phyloP scores from a whole-genome alignment of 2,329 filamentous ascomycete species.

The Colletotrichum echinochloae region DNA sequence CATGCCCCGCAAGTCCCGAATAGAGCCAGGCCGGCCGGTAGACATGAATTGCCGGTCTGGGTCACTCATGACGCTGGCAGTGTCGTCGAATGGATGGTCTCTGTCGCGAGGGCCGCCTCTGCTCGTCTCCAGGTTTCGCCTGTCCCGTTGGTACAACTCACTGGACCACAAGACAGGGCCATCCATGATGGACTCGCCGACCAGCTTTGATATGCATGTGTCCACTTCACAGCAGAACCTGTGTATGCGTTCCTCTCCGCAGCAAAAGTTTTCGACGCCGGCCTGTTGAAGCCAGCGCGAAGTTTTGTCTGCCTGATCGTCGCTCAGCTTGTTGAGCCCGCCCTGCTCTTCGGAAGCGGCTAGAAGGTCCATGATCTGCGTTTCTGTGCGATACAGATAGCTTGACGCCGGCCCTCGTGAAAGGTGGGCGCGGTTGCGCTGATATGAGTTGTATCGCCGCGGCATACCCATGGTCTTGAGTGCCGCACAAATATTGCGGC shows the following conservation, averaged over 20 bases:
- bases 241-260: conserved; percentile 94
- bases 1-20: conserved; percentile 68
- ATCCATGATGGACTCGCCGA: conserved; percentile 85
- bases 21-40: conserved; percentile 61
- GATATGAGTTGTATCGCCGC: conserved; percentile 65
- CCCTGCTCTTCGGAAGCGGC: conserved; percentile 86
- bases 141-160: conserved; percentile 85
- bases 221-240: conserved; percentile 92
- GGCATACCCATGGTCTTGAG: conserved; percentile 89
- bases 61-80: conserved; percentile 67
- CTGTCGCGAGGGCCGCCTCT: conserved; percentile 56
- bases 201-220: conserved; percentile 84
- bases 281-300: conserved; percentile 84
- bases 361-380: conserved; percentile 87
- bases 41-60: conserved; percentile 61
- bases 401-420: conserved; percentile 63
- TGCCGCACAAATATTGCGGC: conserved; percentile 85
- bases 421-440: conserved; percentile 61
- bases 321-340: conserved; percentile 94
- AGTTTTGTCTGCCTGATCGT: conserved; percentile 91
- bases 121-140: conserved; percentile 66
- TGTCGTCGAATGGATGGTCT: conserved; percentile 64
- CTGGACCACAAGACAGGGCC: conserved; percentile 94
- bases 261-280: conserved; percentile 92
- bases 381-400: conserved; percentile 83